Percentiles rank a stretch among this genome's conserved stretches.
phyloP scores from a whole-genome alignment of 2,329 filamentous ascomycete genomes.

The Aureobasidium sp. region DNA sequence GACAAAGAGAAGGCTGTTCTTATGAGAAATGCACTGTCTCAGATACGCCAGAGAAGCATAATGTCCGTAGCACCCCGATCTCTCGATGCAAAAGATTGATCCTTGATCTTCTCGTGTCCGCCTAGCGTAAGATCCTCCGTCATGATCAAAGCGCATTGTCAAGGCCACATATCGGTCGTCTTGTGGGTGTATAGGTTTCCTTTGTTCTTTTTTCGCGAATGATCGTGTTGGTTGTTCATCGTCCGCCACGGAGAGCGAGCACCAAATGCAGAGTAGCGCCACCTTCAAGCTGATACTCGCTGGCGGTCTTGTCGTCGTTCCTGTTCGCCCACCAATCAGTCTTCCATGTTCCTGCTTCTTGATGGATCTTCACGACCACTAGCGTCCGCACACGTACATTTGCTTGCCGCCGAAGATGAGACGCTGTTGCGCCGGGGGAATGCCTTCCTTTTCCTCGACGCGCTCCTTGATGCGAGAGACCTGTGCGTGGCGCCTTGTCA shows the following conservation, averaged over 20 bases:
- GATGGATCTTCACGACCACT: too few species aligned
- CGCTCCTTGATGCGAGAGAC: conserved; percentile 96
- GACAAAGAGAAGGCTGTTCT: background rate
- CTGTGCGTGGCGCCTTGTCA: conserved; percentile 40
- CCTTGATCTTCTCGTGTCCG: too few species aligned
- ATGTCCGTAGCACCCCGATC: too few species aligned
- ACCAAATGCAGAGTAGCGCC: conserved; percentile 94
- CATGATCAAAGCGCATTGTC: background rate
- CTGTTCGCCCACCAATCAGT: conserved; percentile 51
- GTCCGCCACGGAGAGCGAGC: conserved; percentile 83
- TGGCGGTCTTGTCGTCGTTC: conserved; percentile 89
- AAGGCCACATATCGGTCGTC: background rate
- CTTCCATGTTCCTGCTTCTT: background rate
- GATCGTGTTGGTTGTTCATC: conserved; percentile 13
- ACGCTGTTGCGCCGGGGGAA: conserved; percentile 92
- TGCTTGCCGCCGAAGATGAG: conserved; percentile 97
- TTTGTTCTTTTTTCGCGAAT: background rate
- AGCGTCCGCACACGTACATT: conserved; percentile 70
- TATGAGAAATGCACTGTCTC: background rate
- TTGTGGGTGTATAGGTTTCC: background rate
- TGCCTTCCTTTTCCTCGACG: conserved; percentile 98
- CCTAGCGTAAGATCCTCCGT: background rate
- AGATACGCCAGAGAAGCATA: background rate
- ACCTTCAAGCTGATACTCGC: conserved; percentile 83
- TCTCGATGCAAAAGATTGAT: too few species aligned